Conservation (phyloP, 2,329 filamentous ascomycete species). For the Arthrobotrys iridis region DNA sequence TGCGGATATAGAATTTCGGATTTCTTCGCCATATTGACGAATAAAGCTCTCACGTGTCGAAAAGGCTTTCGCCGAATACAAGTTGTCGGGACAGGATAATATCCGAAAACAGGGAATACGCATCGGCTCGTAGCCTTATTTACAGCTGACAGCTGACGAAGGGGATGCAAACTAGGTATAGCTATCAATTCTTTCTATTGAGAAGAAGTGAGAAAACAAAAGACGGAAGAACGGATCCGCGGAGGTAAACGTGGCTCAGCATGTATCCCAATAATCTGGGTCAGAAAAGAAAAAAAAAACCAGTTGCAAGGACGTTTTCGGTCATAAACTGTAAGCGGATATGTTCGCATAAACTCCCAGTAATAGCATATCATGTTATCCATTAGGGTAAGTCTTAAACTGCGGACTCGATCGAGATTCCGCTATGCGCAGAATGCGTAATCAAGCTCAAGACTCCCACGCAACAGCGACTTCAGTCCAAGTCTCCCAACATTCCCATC, state of each 20-base stretch:
- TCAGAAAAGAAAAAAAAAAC: neutral
- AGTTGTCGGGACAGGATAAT: neutral
- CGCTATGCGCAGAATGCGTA: too few relatives aligned
- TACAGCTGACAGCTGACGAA: neutral
- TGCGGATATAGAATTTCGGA: neutral
- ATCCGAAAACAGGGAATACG: neutral
- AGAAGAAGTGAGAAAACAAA: neutral
- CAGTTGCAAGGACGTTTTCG: neutral
- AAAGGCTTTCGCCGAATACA: constrained; percentile 7
- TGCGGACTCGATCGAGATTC: too few relatives aligned
- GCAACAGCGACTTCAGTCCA: neutral
- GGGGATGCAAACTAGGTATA: neutral
- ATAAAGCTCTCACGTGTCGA: too few relatives aligned
- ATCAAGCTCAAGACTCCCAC: neutral
- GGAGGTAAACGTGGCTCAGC: neutral
- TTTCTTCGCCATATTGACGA: too few relatives aligned
- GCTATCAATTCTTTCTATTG: neutral
- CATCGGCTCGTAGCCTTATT: constrained; percentile 1
- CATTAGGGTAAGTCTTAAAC: too few relatives aligned
- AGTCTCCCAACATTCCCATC: constrained; percentile 4
- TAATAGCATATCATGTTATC: neutral
- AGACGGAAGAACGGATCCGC: neutral
- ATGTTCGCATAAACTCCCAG: too few relatives aligned
- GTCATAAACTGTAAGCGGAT: neutral
- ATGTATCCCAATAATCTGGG: neutral